Evolutionary conservation across 257 asterid genomes (phyloP), one percentile per base, ranked within the genome.

Genomic region (Solanum arcanum): DNA sequence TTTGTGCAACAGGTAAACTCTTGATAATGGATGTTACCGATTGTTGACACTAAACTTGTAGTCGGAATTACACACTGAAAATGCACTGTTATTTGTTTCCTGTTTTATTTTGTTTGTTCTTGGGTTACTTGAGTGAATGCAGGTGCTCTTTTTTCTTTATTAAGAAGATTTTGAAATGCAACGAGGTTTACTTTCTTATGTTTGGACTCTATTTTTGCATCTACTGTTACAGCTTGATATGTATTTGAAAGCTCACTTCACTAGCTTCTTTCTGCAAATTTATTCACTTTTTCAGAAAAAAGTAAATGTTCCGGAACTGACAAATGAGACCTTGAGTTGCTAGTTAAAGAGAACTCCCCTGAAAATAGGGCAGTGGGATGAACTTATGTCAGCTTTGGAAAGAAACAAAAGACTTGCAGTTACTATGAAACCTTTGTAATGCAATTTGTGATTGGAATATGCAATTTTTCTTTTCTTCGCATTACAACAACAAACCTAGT

Each of bases 1-100:
- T 97, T 68, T 95, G 99, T 86, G 96, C 94, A 77, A 97, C 99
- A 93, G 99, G 99, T 97, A 92, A 66, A 76, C 68, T 47, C 42
- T 78, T 78, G 64, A 78, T 37, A 27, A 16, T 78, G 41, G 64
- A 46, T 80, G 66, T 16, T 80, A 5, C 23, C 5, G 11, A 47
- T 80, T 46, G 66, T 27, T 80, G 84, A 80, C 18, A 80, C 66
- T 80, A 35, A 47, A 60, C 84, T 80, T 80, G 62, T 80, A 46
- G 47, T 27, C 5, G 6, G 42, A 80, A 80, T 47, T 59, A 27
- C 66, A 16, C 41, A 44, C 10, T 27, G 16, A 37, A 46, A 80
- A 46, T 78, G 27, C 84, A 78, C 66, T 47, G 39, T 80, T 46
- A 27, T 77, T 25, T 27, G 66, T 47, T 78, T 27, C 66, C 42